Percentiles rank a stretch among this genome's conserved stretches.
phyloP scores from a whole-genome alignment of 371 early-diverging fungal genomes.

The Syncephalastrum monosporum region DNA sequence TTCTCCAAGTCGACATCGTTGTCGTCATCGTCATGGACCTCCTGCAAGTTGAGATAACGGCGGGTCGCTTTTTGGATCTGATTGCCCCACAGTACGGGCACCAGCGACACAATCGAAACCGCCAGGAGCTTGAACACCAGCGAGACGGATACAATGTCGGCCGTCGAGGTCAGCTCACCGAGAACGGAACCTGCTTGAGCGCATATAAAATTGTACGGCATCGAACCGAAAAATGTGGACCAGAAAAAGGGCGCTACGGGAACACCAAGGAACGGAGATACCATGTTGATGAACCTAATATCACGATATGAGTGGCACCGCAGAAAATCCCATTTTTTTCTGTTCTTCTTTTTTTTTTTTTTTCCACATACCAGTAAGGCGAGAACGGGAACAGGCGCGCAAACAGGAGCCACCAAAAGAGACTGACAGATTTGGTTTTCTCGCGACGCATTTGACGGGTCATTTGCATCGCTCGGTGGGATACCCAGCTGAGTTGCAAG shows the following conservation, averaged over 20 bases:
- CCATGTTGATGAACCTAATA: slow-evolving; percentile 44
- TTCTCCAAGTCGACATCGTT: slow-evolving; percentile 28
- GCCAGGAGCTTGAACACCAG: slow-evolving; percentile 40
- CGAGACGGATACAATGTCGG: slow-evolving; percentile 43
- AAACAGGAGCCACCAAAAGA: slow-evolving; percentile 54
- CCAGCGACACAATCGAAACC: slow-evolving; percentile 42
- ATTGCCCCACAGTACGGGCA: slow-evolving; percentile 51
- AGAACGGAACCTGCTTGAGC: slow-evolving; percentile 50
- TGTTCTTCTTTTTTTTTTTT: neutral
- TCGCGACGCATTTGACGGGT: slow-evolving; percentile 33
- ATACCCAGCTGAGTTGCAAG: slow-evolving; percentile 43
- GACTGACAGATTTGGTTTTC: slow-evolving; percentile 20
- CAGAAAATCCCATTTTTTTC: neutral
- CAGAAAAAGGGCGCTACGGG: slow-evolving; percentile 46
- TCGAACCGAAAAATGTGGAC: slow-evolving; percentile 46
- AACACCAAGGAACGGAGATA: slow-evolving; percentile 44
- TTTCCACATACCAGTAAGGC: slow-evolving; percentile 40
- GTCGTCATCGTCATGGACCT: slow-evolving; percentile 13
- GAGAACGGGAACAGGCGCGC: slow-evolving; percentile 47
- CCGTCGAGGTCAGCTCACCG: slow-evolving; percentile 44
- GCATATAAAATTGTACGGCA: slow-evolving; percentile 50
- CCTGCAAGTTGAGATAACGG: slow-evolving; percentile 9
- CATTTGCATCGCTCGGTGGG: slow-evolving; percentile 28
- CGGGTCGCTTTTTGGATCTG: slow-evolving; percentile 27
- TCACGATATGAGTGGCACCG: neutral